These are phyloP conservation scores for Omphalotus olearius DNA, from an alignment of 1,284 basidiomycete genomes.

Conservation along the genomic window DNA sequence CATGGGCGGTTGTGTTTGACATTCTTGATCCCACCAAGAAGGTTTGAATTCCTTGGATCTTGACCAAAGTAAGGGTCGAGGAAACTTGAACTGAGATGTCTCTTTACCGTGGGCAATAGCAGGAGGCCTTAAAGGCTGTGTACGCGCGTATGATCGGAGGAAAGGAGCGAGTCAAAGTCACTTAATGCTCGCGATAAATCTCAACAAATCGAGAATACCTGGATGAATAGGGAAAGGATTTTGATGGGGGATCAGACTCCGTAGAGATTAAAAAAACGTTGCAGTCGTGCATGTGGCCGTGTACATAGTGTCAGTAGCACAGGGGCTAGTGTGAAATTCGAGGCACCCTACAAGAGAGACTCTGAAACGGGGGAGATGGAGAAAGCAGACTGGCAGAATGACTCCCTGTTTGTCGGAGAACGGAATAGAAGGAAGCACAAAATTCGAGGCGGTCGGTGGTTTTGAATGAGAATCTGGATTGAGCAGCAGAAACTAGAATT, in stretches of 20 bases:
- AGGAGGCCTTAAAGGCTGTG: neutral
- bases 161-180: no score
- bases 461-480: neutral
- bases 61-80: neutral
- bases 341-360: neutral
- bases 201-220: neutral
- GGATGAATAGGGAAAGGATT: constrained; percentile 12
- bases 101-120: neutral
- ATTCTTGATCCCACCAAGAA: no score
- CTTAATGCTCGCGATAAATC: no score
- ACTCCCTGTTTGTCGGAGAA: neutral
- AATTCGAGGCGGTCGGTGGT: neutral
- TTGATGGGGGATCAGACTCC: no score
- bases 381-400: no score
- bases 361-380: neutral
- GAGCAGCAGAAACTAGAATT: no score
- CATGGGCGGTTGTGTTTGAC: no score
- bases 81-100: no score
- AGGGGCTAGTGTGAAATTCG: constrained; percentile 4
- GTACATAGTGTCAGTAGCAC: constrained; percentile 1
- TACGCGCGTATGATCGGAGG: neutral
- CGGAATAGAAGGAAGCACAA: neutral
- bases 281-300: constrained; percentile 13
- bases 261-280: constrained; percentile 37
- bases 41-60: no score